Evolutionary conservation across 2,329 filamentous ascomycete genomes (phyloP).

Genomic region (Trichoderma afroharzianum): DNA sequence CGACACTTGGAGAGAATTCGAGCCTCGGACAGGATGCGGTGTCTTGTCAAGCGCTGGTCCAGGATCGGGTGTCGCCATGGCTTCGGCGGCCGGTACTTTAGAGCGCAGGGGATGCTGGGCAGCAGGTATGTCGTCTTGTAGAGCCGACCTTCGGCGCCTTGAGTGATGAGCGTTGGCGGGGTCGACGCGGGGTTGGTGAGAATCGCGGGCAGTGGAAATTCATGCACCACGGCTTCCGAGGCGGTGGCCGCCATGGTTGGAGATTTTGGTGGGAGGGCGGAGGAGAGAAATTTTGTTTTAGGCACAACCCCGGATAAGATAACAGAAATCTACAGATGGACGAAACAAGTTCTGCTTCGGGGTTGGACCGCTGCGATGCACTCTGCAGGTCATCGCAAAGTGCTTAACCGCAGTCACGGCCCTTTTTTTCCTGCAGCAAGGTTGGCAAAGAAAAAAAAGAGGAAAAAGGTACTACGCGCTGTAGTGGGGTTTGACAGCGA

Average conservation of each 20-base stretch:
- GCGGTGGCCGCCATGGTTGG: slow-evolving; percentile 5
- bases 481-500: not conserved
- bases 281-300: not conserved
- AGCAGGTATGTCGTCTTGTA: slow-evolving; percentile 81
- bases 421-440: slow-evolving; percentile 4
- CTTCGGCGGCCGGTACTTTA: slow-evolving; percentile 90
- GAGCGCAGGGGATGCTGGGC: slow-evolving; percentile 64
- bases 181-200: slow-evolving; percentile 60
- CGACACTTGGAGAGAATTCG: slow-evolving; percentile 76
- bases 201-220: slow-evolving; percentile 57
- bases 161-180: slow-evolving; percentile 69
- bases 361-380: slow-evolving; percentile 10
- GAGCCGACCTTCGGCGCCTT: slow-evolving; percentile 93
- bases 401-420: not conserved
- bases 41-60: slow-evolving; percentile 80
- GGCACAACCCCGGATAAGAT: not conserved
- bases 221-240: slow-evolving; percentile 16
- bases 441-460: not conserved
- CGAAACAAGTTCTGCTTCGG: not conserved
- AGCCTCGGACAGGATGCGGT: slow-evolving; percentile 85
- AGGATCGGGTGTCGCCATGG: slow-evolving; percentile 87
- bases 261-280: not conserved
- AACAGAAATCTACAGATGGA: not conserved
- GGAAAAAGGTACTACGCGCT: not conserved
- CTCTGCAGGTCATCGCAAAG: slow-evolving; percentile 12